Conservation (phyloP, 352 stramenopile genomes). For the Phytophthora hybrid region DNA sequence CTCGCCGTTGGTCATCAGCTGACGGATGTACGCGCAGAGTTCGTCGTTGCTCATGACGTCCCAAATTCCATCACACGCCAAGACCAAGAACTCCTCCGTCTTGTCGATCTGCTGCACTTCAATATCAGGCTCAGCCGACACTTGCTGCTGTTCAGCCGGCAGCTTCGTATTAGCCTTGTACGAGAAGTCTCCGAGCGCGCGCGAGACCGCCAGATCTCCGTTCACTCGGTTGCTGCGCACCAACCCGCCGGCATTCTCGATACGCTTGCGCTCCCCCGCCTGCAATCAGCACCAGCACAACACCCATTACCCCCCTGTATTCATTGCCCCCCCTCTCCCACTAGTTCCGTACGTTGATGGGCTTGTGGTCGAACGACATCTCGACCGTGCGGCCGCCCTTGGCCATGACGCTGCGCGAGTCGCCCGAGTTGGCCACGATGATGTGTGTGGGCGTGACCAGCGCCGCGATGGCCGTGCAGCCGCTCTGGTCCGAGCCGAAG, state of each 20-base stretch:
- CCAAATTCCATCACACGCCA: constrained; percentile 95
- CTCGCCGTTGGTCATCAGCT: constrained; percentile 78
- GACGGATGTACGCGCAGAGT: constrained; percentile 84
- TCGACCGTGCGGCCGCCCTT: constrained; percentile 62
- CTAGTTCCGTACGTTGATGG: constrained; percentile 69
- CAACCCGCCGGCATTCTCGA: constrained; percentile 75
- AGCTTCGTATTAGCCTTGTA: constrained; percentile 80
- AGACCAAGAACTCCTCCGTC: constrained; percentile 91
- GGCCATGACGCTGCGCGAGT: constrained; percentile 81
- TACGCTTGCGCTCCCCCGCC: constrained; percentile 71
- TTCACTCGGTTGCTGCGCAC: constrained; percentile 86
- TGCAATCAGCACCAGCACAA: constrained; percentile 19
- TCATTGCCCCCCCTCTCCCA: constrained; percentile 18
- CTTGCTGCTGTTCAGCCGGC: constrained; percentile 74
- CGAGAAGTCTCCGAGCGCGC: constrained; percentile 80
- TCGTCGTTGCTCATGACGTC: constrained; percentile 94
- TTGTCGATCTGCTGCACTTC: constrained; percentile 78
- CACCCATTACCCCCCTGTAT: not conserved
- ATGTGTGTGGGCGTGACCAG: constrained; percentile 76
- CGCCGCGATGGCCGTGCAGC: constrained; percentile 80
- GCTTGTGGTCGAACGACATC: constrained; percentile 94
- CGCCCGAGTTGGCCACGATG: constrained; percentile 82
- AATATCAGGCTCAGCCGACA: constrained; percentile 91
- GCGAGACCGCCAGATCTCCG: constrained; percentile 84
- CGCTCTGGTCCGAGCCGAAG: constrained; percentile 71